Percentiles rank a stretch among this genome's conserved stretches.
Conservation (phyloP, 257 asterid genomes). For the Solanum etuberosum region DNA sequence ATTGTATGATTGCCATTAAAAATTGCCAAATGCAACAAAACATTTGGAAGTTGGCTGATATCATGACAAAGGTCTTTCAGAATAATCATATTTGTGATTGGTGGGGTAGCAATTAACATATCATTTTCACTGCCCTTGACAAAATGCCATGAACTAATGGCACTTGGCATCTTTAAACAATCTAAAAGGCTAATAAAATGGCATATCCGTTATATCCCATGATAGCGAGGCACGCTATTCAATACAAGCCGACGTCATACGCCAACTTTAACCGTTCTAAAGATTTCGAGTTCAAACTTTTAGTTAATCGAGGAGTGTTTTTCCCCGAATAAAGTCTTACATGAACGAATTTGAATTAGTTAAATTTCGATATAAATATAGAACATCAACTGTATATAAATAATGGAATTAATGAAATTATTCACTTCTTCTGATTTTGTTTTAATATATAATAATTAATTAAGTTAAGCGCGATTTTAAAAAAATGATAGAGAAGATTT, state of each 20-base stretch:
- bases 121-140: background rate
- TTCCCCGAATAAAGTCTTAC: rapidly evolving
- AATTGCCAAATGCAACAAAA: background rate
- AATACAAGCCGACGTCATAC: background rate
- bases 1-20: background rate
- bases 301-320: no score
- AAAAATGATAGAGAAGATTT: no score
- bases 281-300: no score
- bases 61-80: background rate
- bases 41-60: background rate
- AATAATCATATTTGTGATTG: background rate
- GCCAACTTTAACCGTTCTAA: background rate
- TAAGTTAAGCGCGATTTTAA: no score
- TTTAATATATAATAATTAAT: no score
- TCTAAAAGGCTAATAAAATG: background rate
- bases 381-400: no score
- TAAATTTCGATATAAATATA: no score
- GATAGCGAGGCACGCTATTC: background rate
- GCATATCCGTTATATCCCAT: background rate
- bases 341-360: no score
- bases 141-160: background rate
- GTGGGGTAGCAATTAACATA: background rate
- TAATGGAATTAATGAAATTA: no score
- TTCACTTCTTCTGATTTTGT: no score
- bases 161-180: background rate